These are phyloP conservation scores for Trichoderma sp. DNA, from an alignment of 2,329 filamentous ascomycete genomes.

Conservation along the genomic window DNA sequence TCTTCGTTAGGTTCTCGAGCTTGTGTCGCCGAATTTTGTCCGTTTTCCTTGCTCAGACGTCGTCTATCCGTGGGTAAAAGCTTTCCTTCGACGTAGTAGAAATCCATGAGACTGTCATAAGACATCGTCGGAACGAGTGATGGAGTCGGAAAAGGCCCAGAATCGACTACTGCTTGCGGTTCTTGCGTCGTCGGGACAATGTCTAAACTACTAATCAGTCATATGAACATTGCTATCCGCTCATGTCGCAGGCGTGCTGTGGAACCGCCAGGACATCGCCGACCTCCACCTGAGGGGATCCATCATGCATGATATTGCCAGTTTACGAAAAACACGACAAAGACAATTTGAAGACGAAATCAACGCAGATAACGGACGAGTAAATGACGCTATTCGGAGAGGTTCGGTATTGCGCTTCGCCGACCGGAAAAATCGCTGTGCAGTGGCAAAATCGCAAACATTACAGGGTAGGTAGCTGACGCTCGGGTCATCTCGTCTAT, in stretches of 20 bases:
- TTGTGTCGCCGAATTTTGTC: not conserved
- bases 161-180: not conserved
- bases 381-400: not conserved
- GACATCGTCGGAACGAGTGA: not conserved
- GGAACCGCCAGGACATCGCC: slow-evolving; percentile 12
- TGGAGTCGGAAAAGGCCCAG: not conserved
- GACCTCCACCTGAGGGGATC: not conserved
- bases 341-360: not conserved
- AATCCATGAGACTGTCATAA: not conserved
- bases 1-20: not conserved
- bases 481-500: not conserved
- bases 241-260: slow-evolving; percentile 3
- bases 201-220: not conserved
- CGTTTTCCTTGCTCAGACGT: not conserved
- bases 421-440: not conserved
- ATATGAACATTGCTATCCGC: not conserved
- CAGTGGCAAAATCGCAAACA: not conserved
- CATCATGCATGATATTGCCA: not conserved
- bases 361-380: not conserved
- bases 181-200: not conserved
- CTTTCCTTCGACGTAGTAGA: not conserved
- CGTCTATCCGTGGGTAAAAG: not conserved
- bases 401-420: not conserved
- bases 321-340: not conserved
- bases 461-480: slow-evolving; percentile 11